Conservation (phyloP, 805 yeast species). For the Cyberlindnera maritima region DNA sequence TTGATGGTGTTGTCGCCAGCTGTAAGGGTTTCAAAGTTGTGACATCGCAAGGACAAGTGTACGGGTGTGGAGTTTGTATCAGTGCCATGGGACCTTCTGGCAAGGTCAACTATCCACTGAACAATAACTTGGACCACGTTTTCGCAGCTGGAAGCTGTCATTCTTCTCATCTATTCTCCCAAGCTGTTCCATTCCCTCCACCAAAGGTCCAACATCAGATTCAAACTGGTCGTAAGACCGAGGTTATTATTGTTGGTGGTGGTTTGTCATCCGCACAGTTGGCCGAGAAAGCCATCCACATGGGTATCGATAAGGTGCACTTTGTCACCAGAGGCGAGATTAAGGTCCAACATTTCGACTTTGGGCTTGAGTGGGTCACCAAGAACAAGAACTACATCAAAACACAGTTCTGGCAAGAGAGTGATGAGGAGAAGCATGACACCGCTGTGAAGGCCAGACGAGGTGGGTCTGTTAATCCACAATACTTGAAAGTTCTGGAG, state of each 20-base stretch:
- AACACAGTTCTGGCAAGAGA: constrained; percentile 38
- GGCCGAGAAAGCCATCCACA: constrained; percentile 35
- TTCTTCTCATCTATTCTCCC: constrained; percentile 11
- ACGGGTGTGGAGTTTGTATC: constrained; percentile 28
- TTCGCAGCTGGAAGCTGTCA: constrained; percentile 15
- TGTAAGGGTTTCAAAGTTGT: constrained; percentile 35
- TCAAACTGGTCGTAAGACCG: not conserved
- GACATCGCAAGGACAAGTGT: constrained; percentile 33
- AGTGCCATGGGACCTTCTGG: constrained; percentile 17
- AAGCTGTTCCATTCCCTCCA: constrained; percentile 4
- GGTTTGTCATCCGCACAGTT: constrained; percentile 46
- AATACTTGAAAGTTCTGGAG: constrained; percentile 34
- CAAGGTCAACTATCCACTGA: constrained; percentile 11
- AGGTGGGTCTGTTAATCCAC: constrained; percentile 47
- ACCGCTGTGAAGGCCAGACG: constrained; percentile 42
- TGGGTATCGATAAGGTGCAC: constrained; percentile 33
- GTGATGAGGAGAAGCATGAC: constrained; percentile 39
- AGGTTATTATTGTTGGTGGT: constrained; percentile 40
- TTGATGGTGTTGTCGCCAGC: constrained; percentile 24
- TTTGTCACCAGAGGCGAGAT: constrained; percentile 36
- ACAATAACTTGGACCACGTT: constrained; percentile 2
- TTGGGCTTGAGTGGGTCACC: constrained; percentile 49
- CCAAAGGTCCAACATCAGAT: not conserved
- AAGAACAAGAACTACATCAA: constrained; percentile 44
- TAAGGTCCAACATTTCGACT: constrained; percentile 46